phyloP scores from a whole-genome alignment of 2,329 filamentous ascomycete species.

The Hymenoscyphus fructigenus region DNA sequence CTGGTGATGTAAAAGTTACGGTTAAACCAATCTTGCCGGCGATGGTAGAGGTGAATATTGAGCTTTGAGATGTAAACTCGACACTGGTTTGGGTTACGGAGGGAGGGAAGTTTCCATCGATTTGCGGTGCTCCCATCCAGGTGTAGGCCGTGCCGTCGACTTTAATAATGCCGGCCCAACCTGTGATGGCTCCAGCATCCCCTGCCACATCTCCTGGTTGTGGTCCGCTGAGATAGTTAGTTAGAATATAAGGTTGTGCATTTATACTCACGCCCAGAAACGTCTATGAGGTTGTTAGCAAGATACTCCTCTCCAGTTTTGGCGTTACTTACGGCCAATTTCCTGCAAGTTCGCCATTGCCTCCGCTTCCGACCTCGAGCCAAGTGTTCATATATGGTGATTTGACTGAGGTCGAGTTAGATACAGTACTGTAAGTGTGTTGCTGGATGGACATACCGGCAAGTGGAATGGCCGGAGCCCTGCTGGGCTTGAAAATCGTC shows the following conservation, averaged over 20 bases:
- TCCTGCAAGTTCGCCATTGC: conserved; percentile 66
- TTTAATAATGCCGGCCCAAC: conserved; percentile 69
- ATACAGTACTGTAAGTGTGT: background rate
- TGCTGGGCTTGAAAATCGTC: conserved; percentile 62
- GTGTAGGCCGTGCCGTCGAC: conserved; percentile 65
- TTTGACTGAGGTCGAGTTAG: conserved; percentile 43
- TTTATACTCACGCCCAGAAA: conserved; percentile 32
- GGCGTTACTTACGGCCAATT: conserved; percentile 30
- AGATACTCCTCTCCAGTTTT: background rate
- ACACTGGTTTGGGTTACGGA: conserved; percentile 61
- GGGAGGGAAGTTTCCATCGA: conserved; percentile 41
- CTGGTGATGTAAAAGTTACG: conserved; percentile 68
- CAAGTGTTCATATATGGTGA: conserved; percentile 77
- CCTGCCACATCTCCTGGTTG: conserved; percentile 28
- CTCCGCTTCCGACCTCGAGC: conserved; percentile 61
- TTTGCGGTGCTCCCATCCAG: conserved; percentile 62
- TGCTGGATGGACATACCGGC: conserved; percentile 45
- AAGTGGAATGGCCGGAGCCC: conserved; percentile 68
- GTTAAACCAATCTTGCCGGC: conserved; percentile 61
- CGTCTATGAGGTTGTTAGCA: conserved; percentile 26
- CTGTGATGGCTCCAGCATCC: conserved; percentile 53
- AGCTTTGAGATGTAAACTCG: conserved; percentile 71
- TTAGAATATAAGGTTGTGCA: background rate
- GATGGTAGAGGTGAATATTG: conserved; percentile 67
- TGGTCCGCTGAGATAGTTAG: conserved; percentile 21